These are phyloP conservation scores for Macrophomina phaseolina DNA, from an alignment of 2,329 filamentous ascomycete genomes.

Conservation along the genomic window DNA sequence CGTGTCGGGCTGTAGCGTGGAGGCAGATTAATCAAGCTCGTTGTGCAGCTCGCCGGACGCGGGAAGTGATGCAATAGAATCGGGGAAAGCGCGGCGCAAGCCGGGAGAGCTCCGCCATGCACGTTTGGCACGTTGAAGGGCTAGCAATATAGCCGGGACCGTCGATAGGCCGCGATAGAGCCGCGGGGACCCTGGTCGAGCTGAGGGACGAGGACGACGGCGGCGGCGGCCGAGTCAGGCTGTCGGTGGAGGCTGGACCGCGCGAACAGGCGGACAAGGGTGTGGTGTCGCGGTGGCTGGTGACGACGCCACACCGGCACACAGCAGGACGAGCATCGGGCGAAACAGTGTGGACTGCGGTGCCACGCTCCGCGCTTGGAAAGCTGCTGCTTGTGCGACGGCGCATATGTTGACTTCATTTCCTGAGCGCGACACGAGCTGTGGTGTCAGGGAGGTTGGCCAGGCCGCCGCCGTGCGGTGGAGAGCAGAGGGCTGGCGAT, in stretches of 20 bases:
- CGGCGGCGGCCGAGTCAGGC: neutral
- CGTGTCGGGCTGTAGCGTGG: constrained; percentile 12
- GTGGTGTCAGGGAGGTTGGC: constrained; percentile 6
- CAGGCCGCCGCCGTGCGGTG: neutral
- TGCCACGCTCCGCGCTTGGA: neutral
- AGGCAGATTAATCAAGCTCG: constrained; percentile 17
- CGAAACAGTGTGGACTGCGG: constrained; percentile 12
- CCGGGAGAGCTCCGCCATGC: neutral
- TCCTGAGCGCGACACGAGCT: neutral
- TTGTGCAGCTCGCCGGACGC: constrained; percentile 12
- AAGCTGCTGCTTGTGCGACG: constrained; percentile 1
- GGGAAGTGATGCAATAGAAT: constrained; percentile 25
- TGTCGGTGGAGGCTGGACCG: constrained; percentile 5
- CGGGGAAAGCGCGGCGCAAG: neutral
- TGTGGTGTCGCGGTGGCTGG: constrained; percentile 21
- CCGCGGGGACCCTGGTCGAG: constrained; percentile 20
- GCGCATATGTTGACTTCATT: constrained; percentile 17
- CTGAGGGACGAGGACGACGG: constrained; percentile 11
- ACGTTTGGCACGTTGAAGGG: neutral
- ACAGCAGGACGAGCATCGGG: constrained; percentile 3
- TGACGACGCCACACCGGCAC: constrained; percentile 6
- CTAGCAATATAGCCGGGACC: constrained; percentile 3
- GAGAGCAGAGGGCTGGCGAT: neutral
- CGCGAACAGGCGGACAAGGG: neutral
- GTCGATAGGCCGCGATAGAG: constrained; percentile 17